Evolutionary conservation across 306 rosid species (phyloP), one percentile per base, ranked within the genome.

Genomic region (Ceratonia siliqua): DNA sequence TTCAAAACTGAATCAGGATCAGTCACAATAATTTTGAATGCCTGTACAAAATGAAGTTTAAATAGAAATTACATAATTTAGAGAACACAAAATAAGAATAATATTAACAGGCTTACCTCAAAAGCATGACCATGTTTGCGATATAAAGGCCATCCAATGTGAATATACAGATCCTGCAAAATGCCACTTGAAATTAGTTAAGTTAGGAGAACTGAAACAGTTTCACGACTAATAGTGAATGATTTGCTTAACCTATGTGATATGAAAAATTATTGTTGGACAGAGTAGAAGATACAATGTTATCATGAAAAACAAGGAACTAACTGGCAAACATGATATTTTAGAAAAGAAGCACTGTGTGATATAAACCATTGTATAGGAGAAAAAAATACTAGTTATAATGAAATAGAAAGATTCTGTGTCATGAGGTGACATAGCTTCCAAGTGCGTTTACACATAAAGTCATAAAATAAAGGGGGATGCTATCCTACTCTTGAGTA

Each of bases 91-190:
- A 38, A 0, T 9, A 8, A 10, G 2, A 0, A 3, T 32, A 30
- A 38, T 0, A 4, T n/a, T n/a, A 8, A 18, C 32, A 50, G 15
- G 18, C 55, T 72, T 38, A 92, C 99, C 99, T 94, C 99, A 77
- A 94, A 94, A 86, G 98, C 97, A 68, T 94, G 99, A 72, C 92
- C 93, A 72, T 92, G 87, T 70, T 92, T 94, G 76, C 97, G 89
- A 79, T 94, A 94, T 36, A 94, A 79, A 46, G 99, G 99, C 99
- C 99, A 94, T n/a, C 83, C 97, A 83, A 94, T 87, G 78, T 92
- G 87, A 69, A 94, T 53, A 50, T 94, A 94, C 78, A 94, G 80
- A 1, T 94, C 99, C 97, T 91, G 88, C 59, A 84, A 52, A 63
- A 72, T 57, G 62, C n/a, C 70, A 46, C 45, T 33, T 72, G 27